Percentiles rank a stretch among this genome's conserved stretches.
phyloP scores from a whole-genome alignment of 129 eudicot genomes.

The Kitagawia praeruptora region DNA sequence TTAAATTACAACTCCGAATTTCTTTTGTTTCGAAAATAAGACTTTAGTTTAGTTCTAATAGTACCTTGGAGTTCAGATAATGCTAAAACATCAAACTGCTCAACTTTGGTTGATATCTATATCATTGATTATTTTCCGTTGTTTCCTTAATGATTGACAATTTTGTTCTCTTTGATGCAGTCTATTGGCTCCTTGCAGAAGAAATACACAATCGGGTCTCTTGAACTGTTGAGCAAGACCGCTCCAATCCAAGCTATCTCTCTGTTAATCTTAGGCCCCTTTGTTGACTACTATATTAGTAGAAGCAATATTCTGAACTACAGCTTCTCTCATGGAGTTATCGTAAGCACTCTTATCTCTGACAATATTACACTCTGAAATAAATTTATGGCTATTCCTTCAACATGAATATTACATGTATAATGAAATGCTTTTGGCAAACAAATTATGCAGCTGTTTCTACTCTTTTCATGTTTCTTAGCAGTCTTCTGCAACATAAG shows the following conservation, averaged over 20 bases:
- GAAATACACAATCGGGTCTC: conserved; percentile 25
- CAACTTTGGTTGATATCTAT: background rate
- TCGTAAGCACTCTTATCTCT: background rate
- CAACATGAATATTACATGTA: background rate
- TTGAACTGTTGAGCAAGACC: conserved; percentile 26
- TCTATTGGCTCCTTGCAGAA: conserved; percentile 25
- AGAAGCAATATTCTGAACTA: conserved; percentile 13
- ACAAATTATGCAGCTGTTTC: conserved; percentile 13
- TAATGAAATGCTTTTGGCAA: background rate
- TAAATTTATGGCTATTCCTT: background rate
- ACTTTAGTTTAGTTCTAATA: too few species aligned
- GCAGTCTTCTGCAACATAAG: conserved; percentile 27
- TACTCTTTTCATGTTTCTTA: conserved; percentile 20
- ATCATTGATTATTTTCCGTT: background rate
- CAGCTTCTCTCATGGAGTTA: conserved; percentile 17
- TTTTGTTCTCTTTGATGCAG: conserved; percentile 8
- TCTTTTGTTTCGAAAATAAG: too few species aligned
- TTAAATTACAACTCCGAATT: background rate
- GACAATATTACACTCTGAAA: background rate
- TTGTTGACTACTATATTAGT: conserved; percentile 21
- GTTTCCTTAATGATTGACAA: background rate
- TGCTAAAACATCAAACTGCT: background rate
- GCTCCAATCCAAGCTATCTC: conserved; percentile 28
- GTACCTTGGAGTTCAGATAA: background rate
- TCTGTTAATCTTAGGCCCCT: conserved; percentile 24